Evolutionary conservation across 306 rosid species (phyloP), one percentile per base, ranked within the genome.

Genomic region (Lablab purpureus): DNA sequence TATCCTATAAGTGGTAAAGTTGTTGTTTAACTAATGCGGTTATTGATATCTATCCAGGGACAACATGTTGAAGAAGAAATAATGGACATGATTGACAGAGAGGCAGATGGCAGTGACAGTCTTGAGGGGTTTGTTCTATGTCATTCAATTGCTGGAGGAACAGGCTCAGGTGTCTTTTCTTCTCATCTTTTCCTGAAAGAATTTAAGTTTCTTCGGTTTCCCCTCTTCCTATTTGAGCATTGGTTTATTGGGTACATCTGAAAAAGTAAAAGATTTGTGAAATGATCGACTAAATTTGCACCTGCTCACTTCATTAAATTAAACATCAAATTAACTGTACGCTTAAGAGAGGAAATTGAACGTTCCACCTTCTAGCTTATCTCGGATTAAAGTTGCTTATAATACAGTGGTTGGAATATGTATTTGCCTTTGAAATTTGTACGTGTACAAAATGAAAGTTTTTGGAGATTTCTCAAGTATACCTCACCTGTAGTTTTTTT

Each of bases 31-130:
- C 70, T 63, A 23, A 56, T 55, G 21, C 32, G 68, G 52, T 60
- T 74, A 17, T 82, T 52, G 66, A 71, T 85, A 73, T 84, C 30
- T 84, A 74, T 49, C 76, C 91, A 92, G 99, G 99, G 99, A 73
- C 89, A 95, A 84, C 90, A 87, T 80, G 99, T 95, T 69, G 99
- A 95, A 87, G 99, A 95, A 89, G 98, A 93, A 76, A 95, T 95
- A 87, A 95, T 95, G 98, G 99, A 95, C 82, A 95, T 95, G 99
- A 95, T 95, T 80, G 99, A 95, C 71, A 88, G 99, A 90, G 99
- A 95, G 87, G 99, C 98, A 30, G 99, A 95, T 90, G 99, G 99
- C 27, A 93, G 99, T 89, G 99, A 95, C 78, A 95, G 99, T 87
- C 99, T 95, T 64, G 99, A 95, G 87, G 99, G 99, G 78, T 95